Evolutionary conservation across 345 rosid species (phyloP), one percentile per base, ranked within the genome.

Genomic region (Moricandia moricandioides): DNA sequence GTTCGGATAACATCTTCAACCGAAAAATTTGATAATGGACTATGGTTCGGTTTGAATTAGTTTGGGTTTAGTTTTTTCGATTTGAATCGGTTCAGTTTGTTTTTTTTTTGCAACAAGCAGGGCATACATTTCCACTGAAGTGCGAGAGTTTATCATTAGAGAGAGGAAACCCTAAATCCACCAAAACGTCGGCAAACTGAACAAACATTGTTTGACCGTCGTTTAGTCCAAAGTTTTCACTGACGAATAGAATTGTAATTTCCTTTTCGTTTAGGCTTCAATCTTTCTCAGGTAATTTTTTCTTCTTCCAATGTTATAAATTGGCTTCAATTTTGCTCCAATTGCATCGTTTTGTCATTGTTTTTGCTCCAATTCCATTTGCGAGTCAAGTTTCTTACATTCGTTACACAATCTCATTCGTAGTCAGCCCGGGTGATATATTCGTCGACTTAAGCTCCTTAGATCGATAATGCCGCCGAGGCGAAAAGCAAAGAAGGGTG

Each of bases 401-500:
- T 45, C 0, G 17, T n/a, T 5, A 13, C 52, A n/a, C 3, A 45
- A n/a, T 45, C 52, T 45, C 11, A 29, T 29, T 29, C 31, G 3
- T 29, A 29, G 31, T 29, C 31, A 29, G 31, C 2, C 4, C 31
- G 31, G 31, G 31, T 29, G 31, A 29, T 29, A 29, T 3, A 29
- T 29, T 8, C 40, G 40, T 37, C 11, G 6, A 47, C 3, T 17
- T n/a, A n/a, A n/a, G n/a, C n/a, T n/a, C n/a, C n/a, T n/a, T 24
- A 30, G 34, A 26, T 30, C 45, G 14, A 69, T 14, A 69, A 80
- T 76, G 83, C 77, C 80, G 24, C 77, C 80, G 37, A 80, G 47
- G n/a, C 66, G 71, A 76, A 80, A 68, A 61, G 78, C 70, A 4
- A 66, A 71, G 69, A 63, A 76, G 17, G 11, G n/a, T 61, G 37